Evolutionary conservation across 1,284 basidiomycete genomes (phyloP), one percentile per base, ranked within the genome.

Genomic region (Moesziomyces aphidis): DNA sequence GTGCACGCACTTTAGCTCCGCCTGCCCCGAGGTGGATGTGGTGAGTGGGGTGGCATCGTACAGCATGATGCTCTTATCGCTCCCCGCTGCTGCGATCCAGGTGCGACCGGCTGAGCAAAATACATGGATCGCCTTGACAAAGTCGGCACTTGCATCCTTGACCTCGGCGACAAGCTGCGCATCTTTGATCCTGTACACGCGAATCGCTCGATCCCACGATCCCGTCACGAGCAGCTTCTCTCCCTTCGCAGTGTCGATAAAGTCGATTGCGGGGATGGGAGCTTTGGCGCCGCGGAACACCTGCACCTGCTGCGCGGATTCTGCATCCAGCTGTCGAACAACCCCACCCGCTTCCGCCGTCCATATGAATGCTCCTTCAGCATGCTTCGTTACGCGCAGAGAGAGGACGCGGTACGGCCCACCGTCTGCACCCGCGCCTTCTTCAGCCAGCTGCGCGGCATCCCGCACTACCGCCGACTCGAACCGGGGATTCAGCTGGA

Each of bases 111-210:
- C 4, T 3, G 57, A 52, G 11, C 7, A 23, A 22, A 78, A 71
- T 5, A 57, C 26, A 46, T 67, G 66, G 0, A 78, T 48, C 28
- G 50, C 43, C 48, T 78, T 78, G 69, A 78, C 68, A 51, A 78
- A 78, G 52, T 78, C 76, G 1, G 26, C 28, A 55, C 63, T 69
- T 15, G 76, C 76, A 3, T 53, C 47, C 9, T 56, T 19, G 4
- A 72, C 31, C 15, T 23, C 31, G 13, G 54, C 3, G 1, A 65
- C 3, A 4, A 61, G 55, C 6, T 45, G 3, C 3, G 9, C 17
- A 3, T 23, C 23, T 3, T 36, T 19, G 4, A 61, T 26, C 5
- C 36, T 55, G 46, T 74, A 77, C 0, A 74, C 24, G 0, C 72
- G 50, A 8, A 77, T 15, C 1, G 67, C 55, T 26, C 50, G 56